Evolutionary conservation across 2,329 filamentous ascomycete species (phyloP), one percentile per base, ranked within the genome.

Genomic region (Fusarium sp.): DNA sequence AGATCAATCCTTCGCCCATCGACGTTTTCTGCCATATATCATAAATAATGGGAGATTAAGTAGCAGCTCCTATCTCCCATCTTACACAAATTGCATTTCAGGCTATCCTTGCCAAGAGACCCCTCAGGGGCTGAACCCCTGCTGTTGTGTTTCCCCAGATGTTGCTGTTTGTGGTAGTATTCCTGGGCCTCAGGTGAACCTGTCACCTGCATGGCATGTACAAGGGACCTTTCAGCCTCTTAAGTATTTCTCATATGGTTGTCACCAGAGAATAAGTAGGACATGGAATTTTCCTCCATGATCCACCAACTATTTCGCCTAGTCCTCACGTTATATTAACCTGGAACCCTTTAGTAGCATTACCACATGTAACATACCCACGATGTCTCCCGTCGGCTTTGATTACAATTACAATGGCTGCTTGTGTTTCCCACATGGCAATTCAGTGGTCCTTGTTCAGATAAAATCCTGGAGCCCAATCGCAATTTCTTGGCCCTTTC

Each of bases 101-200:
- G 58, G 51, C 39, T 53, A 62, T 58, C 63, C 64, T 48, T 64
- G 48, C 39, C 45, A 13, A n/a, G 21, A 62, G 52, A 51, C 52
- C 52, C 20, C 43, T 54, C 58, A 67, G 64, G 63, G 58, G 63
- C 45, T 49, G 33, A 29, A 61, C 40, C 65, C 64, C 53, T 67
- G 49, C 29, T 41, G 23, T 33, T 52, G 54, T 68, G 64, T 61
- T 68, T 67, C 65, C 59, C 64, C 46, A 61, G 65, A 66, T 58
- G 58, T 64, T 61, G 46, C 47, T 64, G 37, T 45, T 40, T 52
- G 18, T 33, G 48, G 36, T 51, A 35, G n/a, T 39, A 43, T 45
- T 69, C 58, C 66, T 68, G 53, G 68, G 70, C 63, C 63, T 72
- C 70, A 72, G 70, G 70, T 71, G 70, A 72, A 70, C 70, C 70